Evolutionary conservation across 805 yeast species (phyloP), one percentile per base, ranked within the genome.

Genomic region (Kazachstania africana): DNA sequence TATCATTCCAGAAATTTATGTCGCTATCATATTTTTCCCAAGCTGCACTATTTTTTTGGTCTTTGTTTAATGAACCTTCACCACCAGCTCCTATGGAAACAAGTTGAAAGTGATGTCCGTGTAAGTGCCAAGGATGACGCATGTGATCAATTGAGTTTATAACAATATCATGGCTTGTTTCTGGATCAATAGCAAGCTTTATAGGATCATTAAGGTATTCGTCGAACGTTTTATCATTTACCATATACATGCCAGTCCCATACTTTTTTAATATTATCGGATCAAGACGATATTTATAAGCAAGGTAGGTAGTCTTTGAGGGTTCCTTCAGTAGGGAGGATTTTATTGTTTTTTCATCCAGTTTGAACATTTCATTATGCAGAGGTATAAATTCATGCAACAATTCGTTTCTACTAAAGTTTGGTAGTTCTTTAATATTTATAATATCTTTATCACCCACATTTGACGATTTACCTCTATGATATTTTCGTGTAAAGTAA

Each of bases 81-180:
- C 70, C 74, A 16, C 54, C 64, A 24, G 54, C 55, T 1, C 64
- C 68, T 17, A 50, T 57, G 12, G 72, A 61, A 6, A 72, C 44
- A 14, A 72, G 48, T 50, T 70, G 78, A 59, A 72, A 72, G 21
- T 54, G 59, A 44, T 71, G 77, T 6, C 78, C 78, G 39, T 72
- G 78, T 43, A 72, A 56, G 43, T 72, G 78, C 70, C 74, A 72
- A 4, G 78, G 78, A 47, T 72, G 78, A 33, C 72, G 66, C 53
- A 77, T 73, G 12, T 75, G 77, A 48, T 79, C 88, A 39, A 58
- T 58, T 37, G 79, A 76, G 48, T 78, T 75, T 30, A 80, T 56
- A 3, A 78, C 69, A 25, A 80, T 50, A 40, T 80, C 87, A 22
- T 80, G 61, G 62, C 8, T 72, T 43, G 56, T 57, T 42, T 65